Percentiles rank a stretch among this genome's conserved stretches.
Evolutionary conservation across 2,329 filamentous ascomycete genomes (phyloP).

Genomic region (Penicillium corylophilum): DNA sequence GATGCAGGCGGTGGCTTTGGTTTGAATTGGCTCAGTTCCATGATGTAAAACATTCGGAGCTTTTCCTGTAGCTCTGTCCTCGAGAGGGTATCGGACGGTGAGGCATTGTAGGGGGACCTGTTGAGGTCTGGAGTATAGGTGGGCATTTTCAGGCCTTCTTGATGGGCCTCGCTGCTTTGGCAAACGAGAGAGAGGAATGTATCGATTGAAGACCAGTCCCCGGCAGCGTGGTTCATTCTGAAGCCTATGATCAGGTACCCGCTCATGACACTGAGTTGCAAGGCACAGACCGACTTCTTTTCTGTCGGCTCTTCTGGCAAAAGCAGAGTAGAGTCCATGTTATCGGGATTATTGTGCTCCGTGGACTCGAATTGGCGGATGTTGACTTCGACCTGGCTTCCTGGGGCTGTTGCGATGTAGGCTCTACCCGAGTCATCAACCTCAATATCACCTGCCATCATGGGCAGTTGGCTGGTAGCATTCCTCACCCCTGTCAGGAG

Average conservation of each 20-base stretch:
- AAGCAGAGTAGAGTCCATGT: constrained; percentile 10
- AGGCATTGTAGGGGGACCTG: constrained; percentile 17
- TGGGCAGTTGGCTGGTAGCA: constrained; percentile 17
- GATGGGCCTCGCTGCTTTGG: constrained; percentile 19
- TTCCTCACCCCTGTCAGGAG: constrained; percentile 19
- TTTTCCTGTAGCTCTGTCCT: constrained; percentile 10
- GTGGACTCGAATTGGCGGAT: constrained; percentile 7
- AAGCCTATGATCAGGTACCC: constrained; percentile 21
- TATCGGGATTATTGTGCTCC: constrained; percentile 10
- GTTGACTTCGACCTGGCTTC: constrained; percentile 6
- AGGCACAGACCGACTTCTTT: constrained; percentile 14
- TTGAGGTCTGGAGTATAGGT: constrained; percentile 20
- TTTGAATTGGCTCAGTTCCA: constrained; percentile 13
- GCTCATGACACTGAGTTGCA: constrained; percentile 23
- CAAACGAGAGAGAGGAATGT: constrained; percentile 23
- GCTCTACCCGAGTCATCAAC: constrained; percentile 14
- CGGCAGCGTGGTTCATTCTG: constrained; percentile 20
- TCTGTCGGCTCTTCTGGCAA: constrained; percentile 9
- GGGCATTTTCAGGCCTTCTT: constrained; percentile 12
- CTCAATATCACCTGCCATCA: constrained; percentile 21
- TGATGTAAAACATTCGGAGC: constrained; percentile 15
- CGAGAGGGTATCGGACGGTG: background rate
- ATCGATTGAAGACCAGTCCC: constrained; percentile 25
- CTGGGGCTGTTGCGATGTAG: constrained; percentile 10
- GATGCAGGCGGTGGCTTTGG: constrained; percentile 4